Conservation (phyloP, 352 stramenopile species). For the Pilasporangium apinafurcum region DNA sequence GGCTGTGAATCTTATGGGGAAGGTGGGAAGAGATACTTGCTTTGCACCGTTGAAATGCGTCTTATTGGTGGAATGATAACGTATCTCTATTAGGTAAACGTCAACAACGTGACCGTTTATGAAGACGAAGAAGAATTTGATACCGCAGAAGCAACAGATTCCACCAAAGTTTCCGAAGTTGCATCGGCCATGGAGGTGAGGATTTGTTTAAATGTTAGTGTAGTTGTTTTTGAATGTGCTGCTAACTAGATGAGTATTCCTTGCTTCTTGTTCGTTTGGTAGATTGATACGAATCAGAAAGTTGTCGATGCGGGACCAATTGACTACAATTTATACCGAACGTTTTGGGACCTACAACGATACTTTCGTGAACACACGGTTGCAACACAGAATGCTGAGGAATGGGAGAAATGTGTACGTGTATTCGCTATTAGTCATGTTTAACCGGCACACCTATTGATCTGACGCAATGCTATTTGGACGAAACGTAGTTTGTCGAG, state of each 20-base stretch:
- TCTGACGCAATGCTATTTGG: not conserved
- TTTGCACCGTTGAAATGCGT: too few relatives aligned
- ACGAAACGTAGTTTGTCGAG: slow-evolving; percentile 51
- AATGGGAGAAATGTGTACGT: slow-evolving; percentile 85
- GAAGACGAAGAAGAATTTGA: slow-evolving; percentile 79
- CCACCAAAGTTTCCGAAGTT: slow-evolving; percentile 18
- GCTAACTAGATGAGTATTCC: too few relatives aligned
- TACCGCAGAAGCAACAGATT: slow-evolving; percentile 44
- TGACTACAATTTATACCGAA: slow-evolving; percentile 89
- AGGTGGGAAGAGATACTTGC: too few relatives aligned
- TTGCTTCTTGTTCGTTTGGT: slow-evolving; percentile 1
- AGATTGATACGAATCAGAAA: slow-evolving; percentile 47
- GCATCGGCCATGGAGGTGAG: slow-evolving; percentile 20
- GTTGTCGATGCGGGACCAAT: slow-evolving; percentile 44
- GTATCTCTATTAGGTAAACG: slow-evolving; percentile 33
- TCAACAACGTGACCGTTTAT: slow-evolving; percentile 72
- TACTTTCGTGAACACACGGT: slow-evolving; percentile 78
- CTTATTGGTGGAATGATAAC: too few relatives aligned
- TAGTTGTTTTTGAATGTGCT: not conserved
- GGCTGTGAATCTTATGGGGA: slow-evolving; percentile 75
- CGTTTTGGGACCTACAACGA: slow-evolving; percentile 88
- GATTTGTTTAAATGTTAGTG: not conserved
- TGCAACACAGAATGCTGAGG: slow-evolving; percentile 49
- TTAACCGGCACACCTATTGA: not conserved
- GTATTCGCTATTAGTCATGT: not conserved